Evolutionary conservation across 2,329 filamentous ascomycete genomes (phyloP), one percentile per base, ranked within the genome.

Genomic region (Beauveria brongniartii): DNA sequence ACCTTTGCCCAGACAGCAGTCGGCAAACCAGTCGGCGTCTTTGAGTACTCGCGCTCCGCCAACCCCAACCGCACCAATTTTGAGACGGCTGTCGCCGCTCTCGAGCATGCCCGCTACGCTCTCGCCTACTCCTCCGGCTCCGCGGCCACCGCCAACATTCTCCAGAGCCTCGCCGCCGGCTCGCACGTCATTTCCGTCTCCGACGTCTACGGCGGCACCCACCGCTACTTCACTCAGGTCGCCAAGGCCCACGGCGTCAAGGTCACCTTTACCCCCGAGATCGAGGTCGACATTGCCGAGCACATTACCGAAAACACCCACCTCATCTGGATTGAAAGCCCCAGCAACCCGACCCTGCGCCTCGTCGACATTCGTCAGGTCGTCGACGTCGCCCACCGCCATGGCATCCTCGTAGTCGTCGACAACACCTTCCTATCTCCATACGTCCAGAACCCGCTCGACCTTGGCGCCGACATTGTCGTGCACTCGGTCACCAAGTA

Each of bases 401-500:
- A 91, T 70, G 93, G 92, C 64, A 91, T 97, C 69, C 81, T 91
- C 72, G 94, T 99, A 48, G 94, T 99, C n/a, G 94, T 99, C 47
- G 94, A 99, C 80, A 99, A 99, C 80, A 99, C 94, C 22, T 99
- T 99, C 81, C 81, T 97, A 71, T 93, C 89, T 64, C 94, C 94
- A 37, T 99, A 97, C 74, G 84, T 99, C 53, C 94, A 99, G 78
- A 97, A 96, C 76, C 94, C 94, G 3, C 85, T 99, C 61, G 88
- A 95, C 71, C 91, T 93, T 72, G 94, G 94, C 68, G 94, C 94
- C 67, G 94, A 99, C 75, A 92, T 97, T 65, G 93, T 97, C 67
- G 89, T 97, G 48, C 93, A 97, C 82, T 92, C 88, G 60, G 94
- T 99, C 61, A 99, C 94, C 50, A 99, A 99, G 79, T 99, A 97